These are phyloP conservation scores for Mediolabrus comicus DNA, from an alignment of 108 stramenopile species.

Conservation along the genomic window DNA sequence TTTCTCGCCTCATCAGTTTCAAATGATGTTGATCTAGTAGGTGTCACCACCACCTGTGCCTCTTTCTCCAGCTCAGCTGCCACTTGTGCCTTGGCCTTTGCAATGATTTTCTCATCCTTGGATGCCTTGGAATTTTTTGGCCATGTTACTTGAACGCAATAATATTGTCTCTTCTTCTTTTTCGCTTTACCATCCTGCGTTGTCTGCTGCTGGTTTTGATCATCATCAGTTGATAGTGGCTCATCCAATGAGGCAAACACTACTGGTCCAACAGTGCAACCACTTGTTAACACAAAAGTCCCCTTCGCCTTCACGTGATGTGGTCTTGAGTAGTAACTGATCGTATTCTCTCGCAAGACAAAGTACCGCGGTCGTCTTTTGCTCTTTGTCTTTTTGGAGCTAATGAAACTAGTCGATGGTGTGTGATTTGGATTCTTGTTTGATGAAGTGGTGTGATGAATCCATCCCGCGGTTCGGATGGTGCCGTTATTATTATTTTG, in stretches of 20 bases:
- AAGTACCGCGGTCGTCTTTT: conserved; percentile 37
- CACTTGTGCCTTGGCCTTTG: conserved; percentile 40
- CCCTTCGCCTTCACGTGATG: conserved; percentile 53
- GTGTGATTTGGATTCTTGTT: neutral
- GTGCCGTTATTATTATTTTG: neutral
- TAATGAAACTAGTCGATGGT: neutral
- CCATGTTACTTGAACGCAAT: conserved; percentile 42
- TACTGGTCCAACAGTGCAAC: conserved; percentile 39
- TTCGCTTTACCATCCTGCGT: conserved; percentile 22
- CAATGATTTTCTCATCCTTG: conserved; percentile 27
- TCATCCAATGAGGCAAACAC: conserved; percentile 29
- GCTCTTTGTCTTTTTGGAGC: conserved; percentile 15
- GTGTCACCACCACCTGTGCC: neutral
- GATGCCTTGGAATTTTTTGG: conserved; percentile 36
- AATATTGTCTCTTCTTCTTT: conserved; percentile 36
- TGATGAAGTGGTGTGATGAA: conserved; percentile 24
- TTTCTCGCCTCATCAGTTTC: neutral
- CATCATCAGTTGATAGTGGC: neutral
- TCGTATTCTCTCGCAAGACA: conserved; percentile 30
- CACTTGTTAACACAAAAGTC: conserved; percentile 37
- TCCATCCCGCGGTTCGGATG: conserved; percentile 38
- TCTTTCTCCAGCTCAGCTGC: conserved; percentile 45
- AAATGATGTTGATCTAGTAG: conserved; percentile 18
- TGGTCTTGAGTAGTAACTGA: conserved; percentile 38
- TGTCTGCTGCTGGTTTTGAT: conserved; percentile 11